Percentiles rank a stretch among this genome's conserved stretches.
Conservation (phyloP, 148 eudicot species). For the Persicaria tinctoria region DNA sequence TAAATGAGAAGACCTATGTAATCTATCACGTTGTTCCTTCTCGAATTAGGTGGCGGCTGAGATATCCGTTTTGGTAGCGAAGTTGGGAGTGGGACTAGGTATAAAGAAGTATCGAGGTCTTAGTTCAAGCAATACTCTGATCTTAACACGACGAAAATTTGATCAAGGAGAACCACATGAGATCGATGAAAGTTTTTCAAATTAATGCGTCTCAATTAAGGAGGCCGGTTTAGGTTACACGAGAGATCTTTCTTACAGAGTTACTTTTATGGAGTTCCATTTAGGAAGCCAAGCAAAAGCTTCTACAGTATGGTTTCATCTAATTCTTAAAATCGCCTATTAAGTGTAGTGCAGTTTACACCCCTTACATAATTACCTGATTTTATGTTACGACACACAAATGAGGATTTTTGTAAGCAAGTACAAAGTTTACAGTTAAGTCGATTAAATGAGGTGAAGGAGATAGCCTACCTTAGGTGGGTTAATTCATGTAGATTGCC, state of each 20-base stretch:
- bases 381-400: conserved; percentile 38
- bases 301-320: conserved; percentile 39
- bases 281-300: conserved; percentile 29
- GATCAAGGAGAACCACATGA: conserved; percentile 19
- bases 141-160: conserved; percentile 8
- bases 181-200: conserved; percentile 53
- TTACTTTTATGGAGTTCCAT: conserved; percentile 57
- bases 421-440: conserved; percentile 78
- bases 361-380: not conserved
- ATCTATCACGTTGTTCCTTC: too few species aligned
- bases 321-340: too few species aligned
- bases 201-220: conserved; percentile 56
- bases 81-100: too few species aligned
- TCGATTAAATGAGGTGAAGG: conserved; percentile 77
- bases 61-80: too few species aligned
- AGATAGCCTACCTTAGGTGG: conserved; percentile 76
- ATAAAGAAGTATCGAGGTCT: too few species aligned
- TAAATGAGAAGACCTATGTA: too few species aligned
- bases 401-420: conserved; percentile 68
- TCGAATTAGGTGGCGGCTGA: too few species aligned
- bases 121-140: too few species aligned
- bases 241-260: conserved; percentile 52
- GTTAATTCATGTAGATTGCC: conserved; percentile 34
- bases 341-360: too few species aligned
- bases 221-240: conserved; percentile 78